Evolutionary conservation across 225 moss, liverwort and hornwort genomes (phyloP), one percentile per base, ranked within the genome.

Genomic region (Asterella californica): DNA sequence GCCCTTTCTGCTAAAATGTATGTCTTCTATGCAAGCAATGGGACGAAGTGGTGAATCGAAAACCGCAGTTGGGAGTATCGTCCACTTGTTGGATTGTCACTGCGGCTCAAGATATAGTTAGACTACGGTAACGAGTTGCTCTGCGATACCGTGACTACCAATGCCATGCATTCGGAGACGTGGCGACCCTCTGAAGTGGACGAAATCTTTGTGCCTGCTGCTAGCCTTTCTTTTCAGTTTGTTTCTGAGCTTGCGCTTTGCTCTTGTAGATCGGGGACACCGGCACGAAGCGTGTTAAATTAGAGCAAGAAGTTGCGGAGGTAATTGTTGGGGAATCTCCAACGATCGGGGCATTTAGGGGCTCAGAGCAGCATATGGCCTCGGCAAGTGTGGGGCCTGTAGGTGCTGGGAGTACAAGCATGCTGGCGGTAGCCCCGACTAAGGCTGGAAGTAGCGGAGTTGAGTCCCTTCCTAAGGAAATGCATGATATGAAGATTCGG

Each of bases 401-500:
- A 22, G 87, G 84, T 75, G 87, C 81, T 69, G 81, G 87, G 65
- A 85, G 81, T 76, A 88, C 87, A 85, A 88, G 87, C 49, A 88
- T 88, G 87, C 87, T 88, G 72, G 87, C 85, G 75, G 84, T 84
- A 72, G 82, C 85, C 80, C 83, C 87, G 46, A 82, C 84, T 6
- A 88, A 88, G 76, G 85, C 87, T 47, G 87, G 85, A 84, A 85
- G 61, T 63, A 88, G 87, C 81, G 87, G 87, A 61, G 87, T 88
- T 27, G 87, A 88, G 70, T 85, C 84, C 22, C 81, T 88, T 78
- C 87, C 87, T 25, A 88, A 88, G 80, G 87, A 88, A 72, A 88
- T 88, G 87, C 85, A 88, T 79, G 87, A 88, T 80, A 88, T 88
- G 87, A 88, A 88, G 85, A 88, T 88, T 60, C 84, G 87, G 69